A percentile compares a stretch with the other conserved stretches of the same genome.
Evolutionary conservation across 306 rosid species (phyloP).

Genomic region (Vigna angularis): DNA sequence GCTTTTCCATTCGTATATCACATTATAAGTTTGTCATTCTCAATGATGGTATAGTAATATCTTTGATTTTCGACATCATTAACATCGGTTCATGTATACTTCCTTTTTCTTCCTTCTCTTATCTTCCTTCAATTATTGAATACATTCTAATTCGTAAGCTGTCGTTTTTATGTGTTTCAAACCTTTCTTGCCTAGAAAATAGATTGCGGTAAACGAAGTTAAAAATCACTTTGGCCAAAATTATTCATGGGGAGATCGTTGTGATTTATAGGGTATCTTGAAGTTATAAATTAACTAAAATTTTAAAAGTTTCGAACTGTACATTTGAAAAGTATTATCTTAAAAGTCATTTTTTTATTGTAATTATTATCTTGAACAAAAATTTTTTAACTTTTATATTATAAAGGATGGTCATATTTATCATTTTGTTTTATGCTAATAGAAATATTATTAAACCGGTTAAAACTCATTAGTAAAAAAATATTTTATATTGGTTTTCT

Average conservation of each 20-base stretch:
- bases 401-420: no score
- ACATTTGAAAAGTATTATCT: no score
- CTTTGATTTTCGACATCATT: conserved; percentile 38
- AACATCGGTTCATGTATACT: conserved; percentile 15
- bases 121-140: conserved; percentile 39
- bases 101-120: conserved; percentile 4
- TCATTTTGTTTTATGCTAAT: no score
- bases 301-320: no score
- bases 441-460: no score
- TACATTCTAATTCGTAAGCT: conserved; percentile 1
- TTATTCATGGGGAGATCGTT: background rate
- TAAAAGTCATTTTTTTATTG: no score
- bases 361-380: no score
- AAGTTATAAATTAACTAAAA: no score
- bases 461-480: no score
- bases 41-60: conserved; percentile 32
- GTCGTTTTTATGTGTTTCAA: background rate
- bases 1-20: conserved; percentile 25
- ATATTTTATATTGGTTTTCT: no score
- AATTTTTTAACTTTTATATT: no score
- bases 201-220: background rate
- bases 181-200: conserved; percentile 5
- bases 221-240: background rate
- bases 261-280: no score
- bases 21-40: conserved; percentile 14